Evolutionary conservation across 2,329 filamentous ascomycete species (phyloP).

Genomic region (Davidsoniella australis): DNA sequence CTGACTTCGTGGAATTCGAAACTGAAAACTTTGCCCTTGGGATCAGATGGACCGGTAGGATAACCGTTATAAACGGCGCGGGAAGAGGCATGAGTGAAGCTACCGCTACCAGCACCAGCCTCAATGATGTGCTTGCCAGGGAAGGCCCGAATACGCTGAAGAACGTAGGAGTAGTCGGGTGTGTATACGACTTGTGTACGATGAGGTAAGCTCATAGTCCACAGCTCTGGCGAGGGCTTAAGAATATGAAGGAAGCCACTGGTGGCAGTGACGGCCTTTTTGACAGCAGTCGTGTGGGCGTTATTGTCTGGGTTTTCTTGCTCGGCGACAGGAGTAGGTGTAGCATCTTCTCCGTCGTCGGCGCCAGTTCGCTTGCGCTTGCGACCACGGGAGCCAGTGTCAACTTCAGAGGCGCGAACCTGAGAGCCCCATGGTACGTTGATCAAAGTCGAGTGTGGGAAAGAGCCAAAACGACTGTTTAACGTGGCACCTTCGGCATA

Average conservation of each 20-base stretch:
- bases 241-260: slow-evolving; percentile 66
- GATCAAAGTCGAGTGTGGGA: slow-evolving; percentile 63
- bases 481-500: slow-evolving; percentile 50
- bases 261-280: slow-evolving; percentile 34
- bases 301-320: slow-evolving; percentile 21
- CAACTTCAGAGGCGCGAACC: slow-evolving; percentile 72
- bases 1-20: slow-evolving; percentile 67
- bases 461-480: slow-evolving; percentile 89
- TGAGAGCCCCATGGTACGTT: slow-evolving; percentile 80
- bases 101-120: slow-evolving; percentile 66
- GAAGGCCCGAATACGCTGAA: slow-evolving; percentile 57
- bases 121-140: slow-evolving; percentile 62
- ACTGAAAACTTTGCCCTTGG: slow-evolving; percentile 56
- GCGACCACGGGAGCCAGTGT: slow-evolving; percentile 75
- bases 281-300: slow-evolving; percentile 18
- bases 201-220: slow-evolving; percentile 66
- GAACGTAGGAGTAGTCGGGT: slow-evolving; percentile 70
- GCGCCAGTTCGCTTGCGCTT: slow-evolving; percentile 26
- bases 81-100: slow-evolving; percentile 65
- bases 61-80: slow-evolving; percentile 63
- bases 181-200: slow-evolving; percentile 78
- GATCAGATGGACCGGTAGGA: slow-evolving; percentile 26
- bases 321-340: slow-evolving; percentile 16
- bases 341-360: slow-evolving; percentile 19
- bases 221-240: slow-evolving; percentile 64